Base-by-base conservation (phyloP, 106 monocot species). In the Ottelia alismoides region DNA sequence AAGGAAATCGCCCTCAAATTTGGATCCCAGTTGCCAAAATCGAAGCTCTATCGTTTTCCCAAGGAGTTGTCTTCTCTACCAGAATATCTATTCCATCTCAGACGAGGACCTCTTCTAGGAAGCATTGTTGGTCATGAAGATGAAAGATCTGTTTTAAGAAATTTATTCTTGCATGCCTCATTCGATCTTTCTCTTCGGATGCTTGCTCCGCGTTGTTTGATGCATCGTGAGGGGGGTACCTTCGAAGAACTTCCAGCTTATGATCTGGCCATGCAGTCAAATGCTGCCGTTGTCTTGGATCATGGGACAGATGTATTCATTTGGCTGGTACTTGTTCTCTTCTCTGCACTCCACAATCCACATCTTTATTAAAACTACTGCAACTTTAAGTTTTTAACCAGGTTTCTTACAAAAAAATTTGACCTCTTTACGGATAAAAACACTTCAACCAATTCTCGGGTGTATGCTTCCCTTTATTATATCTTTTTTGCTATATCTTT, bases 291-390 rank as follows among this genome's bases (percentile, higher is more conserved):
- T 28, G 82, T 98, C 20, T 74, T 98, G 56, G 98, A 98, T 52
- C 98, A 98, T 64, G 98, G 93, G 56, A 94, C 93, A 0, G 88
- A 94, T 78, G 60, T 94, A 30, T 94, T 94, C 78, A 88, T 94
- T 65, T 94, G 93, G 93, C 44, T 94, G 88, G 93, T 88, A 88
- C n/a, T n/a, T n/a, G n/a, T n/a, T n/a, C n/a, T n/a, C n/a, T n/a
- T n/a, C n/a, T n/a, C n/a, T n/a, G n/a, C n/a, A n/a, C n/a, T n/a
- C n/a, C n/a, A n/a, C n/a, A n/a, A n/a, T n/a, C n/a, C n/a, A n/a
- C n/a, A n/a, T n/a, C n/a, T n/a, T n/a, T n/a, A n/a, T n/a, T n/a
- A n/a, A n/a, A n/a, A n/a, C n/a, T n/a, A n/a, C n/a, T n/a, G n/a
- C n/a, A n/a, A n/a, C n/a, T n/a, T n/a, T n/a, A n/a, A n/a, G n/a